phyloP scores from a whole-genome alignment of 108 stramenopile genomes.

The Nitzschia sp. region DNA sequence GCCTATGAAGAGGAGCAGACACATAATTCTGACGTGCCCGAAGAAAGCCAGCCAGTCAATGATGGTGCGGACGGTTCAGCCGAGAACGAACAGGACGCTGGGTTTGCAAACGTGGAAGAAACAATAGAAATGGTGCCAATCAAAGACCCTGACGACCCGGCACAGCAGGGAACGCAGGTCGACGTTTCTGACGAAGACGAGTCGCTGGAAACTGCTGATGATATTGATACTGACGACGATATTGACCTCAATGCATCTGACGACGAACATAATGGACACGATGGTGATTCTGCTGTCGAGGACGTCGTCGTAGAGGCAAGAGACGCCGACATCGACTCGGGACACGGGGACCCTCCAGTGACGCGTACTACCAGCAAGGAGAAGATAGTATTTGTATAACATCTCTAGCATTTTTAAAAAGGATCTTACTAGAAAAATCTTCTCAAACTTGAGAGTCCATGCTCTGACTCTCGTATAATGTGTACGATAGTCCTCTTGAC shows the following conservation, averaged over 20 bases:
- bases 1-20: neutral
- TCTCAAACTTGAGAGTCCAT: no score
- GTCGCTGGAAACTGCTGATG: neutral
- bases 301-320: neutral
- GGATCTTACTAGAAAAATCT: no score
- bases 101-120: neutral
- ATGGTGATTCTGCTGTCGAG: neutral
- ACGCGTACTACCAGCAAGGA: no score
- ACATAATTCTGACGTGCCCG: no score
- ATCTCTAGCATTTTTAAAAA: no score
- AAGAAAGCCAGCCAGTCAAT: neutral
- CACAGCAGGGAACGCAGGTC: neutral
- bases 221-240: slow-evolving; percentile 9
- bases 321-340: neutral
- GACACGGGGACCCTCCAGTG: neutral
- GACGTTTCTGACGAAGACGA: neutral
- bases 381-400: no score
- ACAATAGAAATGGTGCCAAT: neutral
- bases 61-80: neutral
- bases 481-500: no score
- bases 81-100: neutral
- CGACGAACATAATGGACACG: neutral
- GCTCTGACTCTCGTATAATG: no score
- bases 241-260: neutral
- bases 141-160: no score